phyloP scores from a whole-genome alignment of 2,329 filamentous ascomycete species.

The Paramyrothecium roridum region DNA sequence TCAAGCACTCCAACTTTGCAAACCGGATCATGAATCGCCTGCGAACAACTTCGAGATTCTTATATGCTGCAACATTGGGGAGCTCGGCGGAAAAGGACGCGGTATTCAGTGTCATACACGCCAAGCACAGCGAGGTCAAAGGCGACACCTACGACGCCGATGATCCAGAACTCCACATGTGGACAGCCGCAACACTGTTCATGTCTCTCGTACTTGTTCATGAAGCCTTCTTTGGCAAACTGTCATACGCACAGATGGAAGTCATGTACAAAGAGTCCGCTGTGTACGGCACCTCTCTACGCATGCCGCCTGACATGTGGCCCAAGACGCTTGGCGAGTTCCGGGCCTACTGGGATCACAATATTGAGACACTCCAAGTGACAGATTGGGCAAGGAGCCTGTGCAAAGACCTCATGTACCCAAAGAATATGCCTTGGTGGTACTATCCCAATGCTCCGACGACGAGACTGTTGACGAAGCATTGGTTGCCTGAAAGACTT shows the following conservation, averaged over 20 bases:
- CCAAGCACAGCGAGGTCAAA: constrained; percentile 26
- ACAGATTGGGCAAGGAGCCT: constrained; percentile 24
- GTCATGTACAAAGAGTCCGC: constrained; percentile 20
- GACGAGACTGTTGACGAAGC: constrained; percentile 10
- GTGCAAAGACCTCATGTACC: constrained; percentile 17
- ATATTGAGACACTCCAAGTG: constrained; percentile 27
- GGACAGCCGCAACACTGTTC: constrained; percentile 37
- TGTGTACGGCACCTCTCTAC: constrained; percentile 23
- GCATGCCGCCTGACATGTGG: constrained; percentile 31
- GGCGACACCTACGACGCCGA: constrained; percentile 30
- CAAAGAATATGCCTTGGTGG: constrained; percentile 15
- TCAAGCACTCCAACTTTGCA: constrained; percentile 34
- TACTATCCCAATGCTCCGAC: constrained; percentile 15
- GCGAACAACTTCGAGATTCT: constrained; percentile 32
- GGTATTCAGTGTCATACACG: constrained; percentile 32
- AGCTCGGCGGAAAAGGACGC: constrained; percentile 24
- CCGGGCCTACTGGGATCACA: constrained; percentile 33
- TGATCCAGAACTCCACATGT: constrained; percentile 32
- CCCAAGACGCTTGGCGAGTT: constrained; percentile 27
- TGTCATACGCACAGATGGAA: constrained; percentile 21
- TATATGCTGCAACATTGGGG: constrained; percentile 35
- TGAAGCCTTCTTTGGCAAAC: constrained; percentile 28
- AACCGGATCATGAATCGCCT: constrained; percentile 30
- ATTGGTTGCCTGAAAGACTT: constrained; percentile 13
- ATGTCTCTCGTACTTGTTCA: constrained; percentile 30